A percentile compares a stretch with the other conserved stretches of the same genome.
Evolutionary conservation across 139 green algal genomes (phyloP).

Genomic region (Micromonas commoda): DNA sequence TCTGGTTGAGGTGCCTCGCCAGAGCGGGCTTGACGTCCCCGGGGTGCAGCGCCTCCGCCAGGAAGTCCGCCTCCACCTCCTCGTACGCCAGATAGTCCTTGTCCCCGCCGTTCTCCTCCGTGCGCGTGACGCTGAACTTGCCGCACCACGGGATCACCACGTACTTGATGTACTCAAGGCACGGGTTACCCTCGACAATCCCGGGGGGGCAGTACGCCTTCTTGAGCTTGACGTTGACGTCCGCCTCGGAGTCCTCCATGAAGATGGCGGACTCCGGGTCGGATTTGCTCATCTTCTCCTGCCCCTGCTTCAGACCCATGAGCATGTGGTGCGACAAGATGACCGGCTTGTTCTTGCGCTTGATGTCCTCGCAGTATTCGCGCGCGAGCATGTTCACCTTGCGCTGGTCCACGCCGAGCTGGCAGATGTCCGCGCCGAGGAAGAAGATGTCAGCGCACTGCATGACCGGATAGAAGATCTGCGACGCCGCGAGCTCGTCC

Average conservation of each 20-base stretch:
- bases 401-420: conserved; percentile 97
- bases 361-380: conserved; percentile 93
- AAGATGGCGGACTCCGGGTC: conserved; percentile 97
- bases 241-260: conserved; percentile 56
- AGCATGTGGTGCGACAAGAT: conserved; percentile 96
- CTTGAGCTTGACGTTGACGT: conserved; percentile 97
- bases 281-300: conserved; percentile 99
- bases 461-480: conserved; percentile 99
- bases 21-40: conserved; percentile 75
- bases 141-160: conserved; percentile 88
- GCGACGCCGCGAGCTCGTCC: conserved; percentile 85
- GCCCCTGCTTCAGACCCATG: conserved; percentile 70
- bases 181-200: conserved; percentile 81
- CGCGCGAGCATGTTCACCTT: conserved; percentile 97
- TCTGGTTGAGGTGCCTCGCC: conserved; percentile 70
- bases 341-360: conserved; percentile 93
- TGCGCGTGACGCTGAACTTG: conserved; percentile 61
- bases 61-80: conserved; percentile 77
- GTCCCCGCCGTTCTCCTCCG: conserved; percentile 70
- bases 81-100: conserved; percentile 67
- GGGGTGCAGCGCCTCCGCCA: conserved; percentile 46
- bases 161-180: conserved; percentile 85
- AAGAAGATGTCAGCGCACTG: conserved; percentile 99
- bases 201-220: conserved; percentile 86
- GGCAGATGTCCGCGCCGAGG: conserved; percentile 98